Evolutionary conservation across 768 basidiomycete genomes (phyloP).

Genomic region (Suillus alpinus): DNA sequence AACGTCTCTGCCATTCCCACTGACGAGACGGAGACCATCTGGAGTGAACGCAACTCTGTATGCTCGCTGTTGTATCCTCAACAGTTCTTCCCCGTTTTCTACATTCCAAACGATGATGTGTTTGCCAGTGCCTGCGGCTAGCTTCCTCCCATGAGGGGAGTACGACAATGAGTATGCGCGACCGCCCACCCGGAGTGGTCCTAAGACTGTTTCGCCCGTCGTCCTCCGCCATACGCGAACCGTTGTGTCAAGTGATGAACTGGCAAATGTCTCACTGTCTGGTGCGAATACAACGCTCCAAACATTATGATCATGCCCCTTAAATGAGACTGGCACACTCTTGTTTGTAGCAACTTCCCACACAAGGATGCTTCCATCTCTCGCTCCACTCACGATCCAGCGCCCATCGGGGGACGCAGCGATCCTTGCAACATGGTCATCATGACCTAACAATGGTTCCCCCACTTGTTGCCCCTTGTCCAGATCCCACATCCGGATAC

Average conservation of each 20-base stretch:
- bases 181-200: background rate
- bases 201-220: background rate
- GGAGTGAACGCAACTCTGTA: background rate
- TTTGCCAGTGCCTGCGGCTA: slow-evolving; percentile 26
- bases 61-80: background rate
- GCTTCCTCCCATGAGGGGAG: slow-evolving; percentile 40
- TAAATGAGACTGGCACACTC: background rate
- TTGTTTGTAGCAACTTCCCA: slow-evolving; percentile 60
- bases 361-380: slow-evolving; percentile 95
- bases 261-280: slow-evolving; percentile 7
- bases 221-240: background rate
- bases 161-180: slow-evolving; percentile 26
- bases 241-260: background rate
- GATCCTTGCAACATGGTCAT: slow-evolving; percentile 73
- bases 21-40: background rate
- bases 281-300: slow-evolving; percentile 33
- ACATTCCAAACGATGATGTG: background rate
- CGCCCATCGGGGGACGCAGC: slow-evolving; percentile 89
- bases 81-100: background rate
- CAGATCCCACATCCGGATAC: slow-evolving; percentile 4
- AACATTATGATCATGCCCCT: slow-evolving; percentile 8
- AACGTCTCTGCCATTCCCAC: background rate
- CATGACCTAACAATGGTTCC: background rate
- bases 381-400: slow-evolving; percentile 94
- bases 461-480: slow-evolving; percentile 9